Percentiles rank a stretch among this genome's conserved stretches.
These are phyloP conservation scores for Isochrysis galbana DNA, from an alignment of 78 protist genomes.

Conservation along the genomic window DNA sequence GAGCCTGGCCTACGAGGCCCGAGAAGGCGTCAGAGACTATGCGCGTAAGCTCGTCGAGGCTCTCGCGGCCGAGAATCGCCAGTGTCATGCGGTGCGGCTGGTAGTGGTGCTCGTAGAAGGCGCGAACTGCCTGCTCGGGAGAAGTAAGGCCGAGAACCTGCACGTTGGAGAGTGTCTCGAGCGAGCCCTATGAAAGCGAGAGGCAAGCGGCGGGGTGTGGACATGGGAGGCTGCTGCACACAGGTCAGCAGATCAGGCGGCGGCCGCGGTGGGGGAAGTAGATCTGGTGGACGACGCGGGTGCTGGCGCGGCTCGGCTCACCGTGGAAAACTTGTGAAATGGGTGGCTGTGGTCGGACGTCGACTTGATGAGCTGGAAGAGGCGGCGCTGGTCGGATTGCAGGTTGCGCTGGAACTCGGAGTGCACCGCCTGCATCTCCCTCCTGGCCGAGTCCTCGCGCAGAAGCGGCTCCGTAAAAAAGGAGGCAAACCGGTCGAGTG, in stretches of 20 bases:
- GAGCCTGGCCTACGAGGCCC: no score
- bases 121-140: conserved; percentile 49
- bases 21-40: no score
- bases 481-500: not conserved
- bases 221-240: no score
- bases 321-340: conserved; percentile 51
- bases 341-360: conserved; percentile 51
- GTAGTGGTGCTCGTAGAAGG: conserved; percentile 59
- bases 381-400: conserved; percentile 52
- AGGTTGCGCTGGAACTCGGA: conserved; percentile 56
- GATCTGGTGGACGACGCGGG: no score
- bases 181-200: no score
- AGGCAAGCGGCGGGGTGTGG: no score
- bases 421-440: conserved; percentile 13
- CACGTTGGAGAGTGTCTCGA: conserved; percentile 42
- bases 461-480: not conserved
- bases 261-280: no score
- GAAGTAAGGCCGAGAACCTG: not conserved
- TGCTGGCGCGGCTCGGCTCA: no score
- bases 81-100: conserved; percentile 55
- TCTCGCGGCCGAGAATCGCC: conserved; percentile 27
- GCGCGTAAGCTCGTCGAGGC: conserved; percentile 46
- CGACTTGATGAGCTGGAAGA: conserved; percentile 45
- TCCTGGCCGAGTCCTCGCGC: not conserved
- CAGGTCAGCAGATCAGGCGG: no score